A percentile compares a stretch with the other conserved stretches of the same genome.
phyloP scores from a whole-genome alignment of 257 asterid species.

The Cynanchum wilfordii region DNA sequence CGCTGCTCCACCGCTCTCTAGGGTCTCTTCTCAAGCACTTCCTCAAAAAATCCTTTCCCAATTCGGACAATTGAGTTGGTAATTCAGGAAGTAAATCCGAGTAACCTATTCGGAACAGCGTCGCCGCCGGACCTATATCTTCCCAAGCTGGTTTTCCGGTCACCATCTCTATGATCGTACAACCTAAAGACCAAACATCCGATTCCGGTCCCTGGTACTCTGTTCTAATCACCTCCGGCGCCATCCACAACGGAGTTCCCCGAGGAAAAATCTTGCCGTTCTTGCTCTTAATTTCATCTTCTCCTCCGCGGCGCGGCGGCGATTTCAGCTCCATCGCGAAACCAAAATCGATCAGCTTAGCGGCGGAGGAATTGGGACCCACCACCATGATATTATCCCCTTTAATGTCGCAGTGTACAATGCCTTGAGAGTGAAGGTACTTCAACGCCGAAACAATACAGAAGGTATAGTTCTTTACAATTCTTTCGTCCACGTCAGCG shows the following conservation, averaged over 20 bases:
- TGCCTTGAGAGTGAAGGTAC: slow-evolving; percentile 49
- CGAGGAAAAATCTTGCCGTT: slow-evolving; percentile 16
- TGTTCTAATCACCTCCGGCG: slow-evolving; percentile 59
- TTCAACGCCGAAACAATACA: slow-evolving; percentile 48
- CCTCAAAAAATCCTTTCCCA: slow-evolving; percentile 36
- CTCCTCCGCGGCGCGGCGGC: not conserved
- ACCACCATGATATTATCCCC: slow-evolving; percentile 49
- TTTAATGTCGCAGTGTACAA: slow-evolving; percentile 61
- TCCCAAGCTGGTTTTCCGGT: slow-evolving; percentile 59
- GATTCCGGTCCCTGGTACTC: slow-evolving; percentile 63
- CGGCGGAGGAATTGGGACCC: slow-evolving; percentile 27
- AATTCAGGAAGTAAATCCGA: slow-evolving; percentile 44
- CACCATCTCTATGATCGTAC: slow-evolving; percentile 59
- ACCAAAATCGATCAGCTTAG: slow-evolving; percentile 62
- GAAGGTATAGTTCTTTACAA: slow-evolving; percentile 33
- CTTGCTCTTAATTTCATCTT: too few species aligned
- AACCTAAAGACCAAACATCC: slow-evolving; percentile 68
- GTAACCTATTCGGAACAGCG: slow-evolving; percentile 35
- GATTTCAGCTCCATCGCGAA: slow-evolving; percentile 30
- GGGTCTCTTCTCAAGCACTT: slow-evolving; percentile 48
- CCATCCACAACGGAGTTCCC: slow-evolving; percentile 75
- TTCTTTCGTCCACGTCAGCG: slow-evolving; percentile 18
- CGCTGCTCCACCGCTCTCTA: slow-evolving; percentile 53
- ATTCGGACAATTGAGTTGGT: slow-evolving; percentile 34
- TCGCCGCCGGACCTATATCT: slow-evolving; percentile 23